Evolutionary conservation across 2,329 filamentous ascomycete genomes (phyloP), one percentile per base, ranked within the genome.

Genomic region (Nigrospora sphaerica): DNA sequence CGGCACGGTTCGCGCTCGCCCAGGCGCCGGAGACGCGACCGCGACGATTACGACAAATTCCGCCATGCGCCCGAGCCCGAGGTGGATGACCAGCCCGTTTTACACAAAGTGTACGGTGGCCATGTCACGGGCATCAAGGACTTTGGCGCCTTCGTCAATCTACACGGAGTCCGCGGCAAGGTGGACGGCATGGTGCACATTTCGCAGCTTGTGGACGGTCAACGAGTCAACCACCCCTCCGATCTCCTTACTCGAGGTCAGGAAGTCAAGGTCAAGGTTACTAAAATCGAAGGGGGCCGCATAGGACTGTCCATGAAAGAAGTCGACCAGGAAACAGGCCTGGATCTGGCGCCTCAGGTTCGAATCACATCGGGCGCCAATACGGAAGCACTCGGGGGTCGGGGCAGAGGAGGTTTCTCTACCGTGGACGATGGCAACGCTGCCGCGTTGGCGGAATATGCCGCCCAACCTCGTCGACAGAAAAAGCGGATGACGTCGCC

Each of bases 241-340:
- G 93, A 98, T 61, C 70, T 98, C 1, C 75, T 98, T 5, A 78
- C 85, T 3, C 78, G 80, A 49, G 88, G 86, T 6, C 91, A 97
- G 62, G 71, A 80, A 1, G 89, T 98, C 45, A 95, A 93, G 64
- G 88, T 97, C 57, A 98, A 98, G 64, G 85, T 98, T 19, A 74
- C 86, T 58, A 95, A 87, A 60, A 83, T 95, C 45, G 87, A 97
- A 59, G 85, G 86, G 4, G 81, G 74, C 45, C 79, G 88, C 28
- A 84, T 97, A 57, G 91, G 90, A 0, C 70, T 98, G 6, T 95
- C 91, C 0, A 96, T 98, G 91, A 95, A 95, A 61, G 92, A 96
- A 51, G 91, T 96, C 14, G 92, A 98, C 56, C 93, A 98, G 63
- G 77, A 80, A 31, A 91, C 87, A 3, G 93, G 93, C 6, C 78